These are phyloP conservation scores for Nyssa sinensis DNA, from an alignment of 148 eudicot genomes.

Conservation along the genomic window DNA sequence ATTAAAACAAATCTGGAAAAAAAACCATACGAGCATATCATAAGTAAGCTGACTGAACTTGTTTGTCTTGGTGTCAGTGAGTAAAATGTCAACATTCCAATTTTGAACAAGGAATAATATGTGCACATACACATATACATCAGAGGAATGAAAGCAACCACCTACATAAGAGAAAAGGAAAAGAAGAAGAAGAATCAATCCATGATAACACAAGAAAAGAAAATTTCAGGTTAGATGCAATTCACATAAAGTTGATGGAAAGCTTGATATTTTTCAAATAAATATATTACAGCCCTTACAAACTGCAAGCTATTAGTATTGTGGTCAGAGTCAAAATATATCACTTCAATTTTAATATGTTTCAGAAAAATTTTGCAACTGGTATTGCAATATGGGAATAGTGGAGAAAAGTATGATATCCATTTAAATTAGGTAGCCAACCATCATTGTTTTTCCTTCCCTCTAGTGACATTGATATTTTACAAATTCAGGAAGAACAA, in stretches of 20 bases:
- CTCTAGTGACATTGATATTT: neutral
- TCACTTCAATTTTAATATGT: too few species aligned
- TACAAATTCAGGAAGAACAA: neutral
- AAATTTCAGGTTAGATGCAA: neutral
- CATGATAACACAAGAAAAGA: neutral
- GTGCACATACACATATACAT: slow-evolving; percentile 98
- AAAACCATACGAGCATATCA: slow-evolving; percentile 88
- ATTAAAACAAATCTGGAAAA: neutral
- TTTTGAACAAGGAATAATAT: slow-evolving; percentile 82
- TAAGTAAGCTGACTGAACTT: slow-evolving; percentile 93
- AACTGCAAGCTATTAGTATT: too few species aligned
- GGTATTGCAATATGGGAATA: neutral
- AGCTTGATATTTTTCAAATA: too few species aligned
- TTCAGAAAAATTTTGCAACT: neutral
- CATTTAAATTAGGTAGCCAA: neutral
- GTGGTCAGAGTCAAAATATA: too few species aligned
- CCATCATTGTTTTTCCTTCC: neutral
- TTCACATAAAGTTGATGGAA: neutral
- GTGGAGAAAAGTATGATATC: neutral
- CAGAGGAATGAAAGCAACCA: slow-evolving; percentile 70
- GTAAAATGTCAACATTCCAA: slow-evolving; percentile 87
- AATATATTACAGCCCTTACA: too few species aligned
- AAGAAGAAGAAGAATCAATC: neutral
- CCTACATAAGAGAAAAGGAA: slow-evolving; percentile 39
- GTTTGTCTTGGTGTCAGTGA: slow-evolving; percentile 92